Conservation (phyloP, 176 grass and related monocot species). For the Oryza coarctata region DNA sequence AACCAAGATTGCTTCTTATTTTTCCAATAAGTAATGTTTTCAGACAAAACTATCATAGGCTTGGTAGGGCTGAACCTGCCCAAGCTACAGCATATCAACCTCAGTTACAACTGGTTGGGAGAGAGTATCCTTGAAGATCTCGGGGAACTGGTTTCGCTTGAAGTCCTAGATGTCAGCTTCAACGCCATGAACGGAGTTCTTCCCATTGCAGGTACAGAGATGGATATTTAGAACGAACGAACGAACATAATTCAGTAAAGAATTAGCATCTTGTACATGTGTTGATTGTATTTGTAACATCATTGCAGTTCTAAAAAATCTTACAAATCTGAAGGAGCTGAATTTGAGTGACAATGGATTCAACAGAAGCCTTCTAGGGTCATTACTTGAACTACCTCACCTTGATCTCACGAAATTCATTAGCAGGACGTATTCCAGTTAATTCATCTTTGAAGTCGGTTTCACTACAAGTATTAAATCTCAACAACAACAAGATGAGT, state of each 20-base stretch:
- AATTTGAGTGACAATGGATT: not conserved
- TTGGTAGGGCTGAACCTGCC: not conserved
- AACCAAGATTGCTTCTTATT: not conserved
- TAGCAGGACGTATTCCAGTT: constrained; percentile 20
- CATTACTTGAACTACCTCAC: not conserved
- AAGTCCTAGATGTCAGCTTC: not conserved
- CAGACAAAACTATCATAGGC: not conserved
- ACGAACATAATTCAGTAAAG: not conserved
- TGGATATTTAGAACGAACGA: not conserved
- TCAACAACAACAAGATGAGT: not conserved
- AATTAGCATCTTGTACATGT: not conserved
- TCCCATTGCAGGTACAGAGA: not conserved
- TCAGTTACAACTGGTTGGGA: not conserved
- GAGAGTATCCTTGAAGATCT: not conserved
- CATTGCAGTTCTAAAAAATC: constrained; percentile 2
- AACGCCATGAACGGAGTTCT: not conserved
- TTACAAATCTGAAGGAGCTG: not conserved
- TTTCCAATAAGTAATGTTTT: not conserved
- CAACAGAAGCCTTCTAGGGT: not conserved
- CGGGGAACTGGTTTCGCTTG: constrained; percentile 10
- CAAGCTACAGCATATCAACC: constrained; percentile 26
- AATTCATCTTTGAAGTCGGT: not conserved
- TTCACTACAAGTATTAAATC: constrained; percentile 13
- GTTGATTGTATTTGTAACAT: not conserved
- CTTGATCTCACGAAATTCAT: not conserved